Evolutionary conservation across 805 yeast genomes (phyloP), one percentile per base, ranked within the genome.

Genomic region (Candida insectorum): DNA sequence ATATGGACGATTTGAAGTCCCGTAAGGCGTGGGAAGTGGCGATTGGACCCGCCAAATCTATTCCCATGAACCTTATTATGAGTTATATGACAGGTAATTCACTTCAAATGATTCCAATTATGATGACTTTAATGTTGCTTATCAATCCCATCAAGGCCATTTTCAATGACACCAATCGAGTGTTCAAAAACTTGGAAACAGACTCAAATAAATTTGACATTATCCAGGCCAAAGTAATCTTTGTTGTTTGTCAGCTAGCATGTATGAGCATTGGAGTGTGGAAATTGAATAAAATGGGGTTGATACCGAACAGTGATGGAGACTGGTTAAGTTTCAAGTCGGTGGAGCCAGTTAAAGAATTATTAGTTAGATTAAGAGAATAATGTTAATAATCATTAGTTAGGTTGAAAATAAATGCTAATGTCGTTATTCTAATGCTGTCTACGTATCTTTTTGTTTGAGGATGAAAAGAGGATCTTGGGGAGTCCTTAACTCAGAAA

Each of bases 261-360:
- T 71, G 80, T 32, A 64, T 89, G 61, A 74, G 68, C 3, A 76
- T 87, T 23, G 97, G 97, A 2, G 50, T 88, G 12, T 88, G 86
- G 78, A 93, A 93, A 56, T 62, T 93, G 39, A 79, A 84, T 47
- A 65, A 71, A 15, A 85, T 91, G 96, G 97, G 97, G 0, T 65
- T 91, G 44, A 78, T 91, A 39, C 98, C 98, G 15, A 85, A 83
- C 47, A 81, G 79, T 23, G 72, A 72, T 28, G 81, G 95, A 44
- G 98, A 91, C 54, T 93, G 97, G 97, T 62, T 91, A 12, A 79
- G 87, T 5, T 89, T 95, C 89, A 94, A 88, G 52, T 48, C 45
- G 2, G 62, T 69, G 5, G 45, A 66, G n/a, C 20, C 21, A 8
- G 19, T 20, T n/a, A n/a, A n/a, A n/a, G n/a, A n/a, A n/a, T n/a